A percentile compares a stretch with the other conserved stretches of the same genome.
Evolutionary conservation across 2,329 filamentous ascomycete species (phyloP).

Genomic region (Fusarium agapanthi): DNA sequence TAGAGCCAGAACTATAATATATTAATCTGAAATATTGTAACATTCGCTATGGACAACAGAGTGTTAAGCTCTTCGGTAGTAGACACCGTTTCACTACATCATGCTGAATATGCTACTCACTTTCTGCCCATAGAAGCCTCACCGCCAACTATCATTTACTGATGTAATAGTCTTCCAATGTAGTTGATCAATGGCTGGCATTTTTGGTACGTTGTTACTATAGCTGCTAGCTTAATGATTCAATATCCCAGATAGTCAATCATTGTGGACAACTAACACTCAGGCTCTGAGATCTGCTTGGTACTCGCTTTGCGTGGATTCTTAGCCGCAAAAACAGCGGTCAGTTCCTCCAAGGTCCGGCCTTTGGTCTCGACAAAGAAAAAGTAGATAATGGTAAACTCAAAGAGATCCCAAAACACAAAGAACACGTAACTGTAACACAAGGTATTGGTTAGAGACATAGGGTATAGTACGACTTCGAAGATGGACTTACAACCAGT

Average conservation of each 20-base stretch:
- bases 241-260: rapidly evolving
- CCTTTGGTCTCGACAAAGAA: background rate
- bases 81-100: too few relatives aligned
- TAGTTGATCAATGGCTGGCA: too few relatives aligned
- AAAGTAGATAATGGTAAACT: background rate
- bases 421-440: background rate
- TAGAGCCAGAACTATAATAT: rapidly evolving
- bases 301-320: background rate
- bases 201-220: background rate
- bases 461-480: rapidly evolving
- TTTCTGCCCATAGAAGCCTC: too few relatives aligned
- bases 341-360: background rate
- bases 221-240: background rate
- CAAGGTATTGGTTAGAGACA: rapidly evolving
- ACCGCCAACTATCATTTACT: too few relatives aligned
- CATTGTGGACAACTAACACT: rapidly evolving
- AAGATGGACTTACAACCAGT: background rate
- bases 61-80: too few relatives aligned
- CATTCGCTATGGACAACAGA: rapidly evolving
- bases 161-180: too few relatives aligned
- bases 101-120: rapidly evolving
- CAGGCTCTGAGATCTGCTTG: background rate
- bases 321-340: background rate
- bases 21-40: rapidly evolving
- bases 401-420: background rate